A percentile compares a stretch with the other conserved stretches of the same genome.
Conservation (phyloP, 225 moss, liverwort and hornwort genomes). For the Bryum argenteum region DNA sequence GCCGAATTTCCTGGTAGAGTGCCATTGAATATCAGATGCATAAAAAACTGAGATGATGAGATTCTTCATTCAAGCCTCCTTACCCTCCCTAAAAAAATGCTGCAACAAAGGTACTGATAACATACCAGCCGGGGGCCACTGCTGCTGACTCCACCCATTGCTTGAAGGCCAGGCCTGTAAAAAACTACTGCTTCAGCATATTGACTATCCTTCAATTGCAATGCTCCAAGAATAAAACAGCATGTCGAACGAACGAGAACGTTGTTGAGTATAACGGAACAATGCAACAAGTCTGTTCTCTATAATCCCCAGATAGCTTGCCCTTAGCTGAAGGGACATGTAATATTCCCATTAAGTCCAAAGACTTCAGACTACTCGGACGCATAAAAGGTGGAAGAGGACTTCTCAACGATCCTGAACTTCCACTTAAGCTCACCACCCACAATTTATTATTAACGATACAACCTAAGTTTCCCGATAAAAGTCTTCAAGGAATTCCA, state of each 20-base stretch:
- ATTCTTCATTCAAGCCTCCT: not conserved
- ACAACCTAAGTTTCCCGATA: not conserved
- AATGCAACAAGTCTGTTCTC: not conserved
- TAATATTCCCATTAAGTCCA: conserved; percentile 4
- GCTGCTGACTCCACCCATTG: conserved; percentile 83
- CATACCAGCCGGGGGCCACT: conserved; percentile 75
- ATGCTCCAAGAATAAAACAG: not conserved
- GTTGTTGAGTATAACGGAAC: not conserved
- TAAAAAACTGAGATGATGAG: conserved; percentile 19
- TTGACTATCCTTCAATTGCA: conserved; percentile 5
- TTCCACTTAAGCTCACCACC: not conserved
- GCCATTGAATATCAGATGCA: conserved; percentile 35
- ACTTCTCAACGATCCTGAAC: not conserved
- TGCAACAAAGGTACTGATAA: conserved; percentile 1
- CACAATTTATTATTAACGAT: conserved; percentile 5
- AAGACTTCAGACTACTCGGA: not conserved
- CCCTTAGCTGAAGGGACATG: not conserved
- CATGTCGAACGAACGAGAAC: too few species aligned
- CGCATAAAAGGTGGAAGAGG: not conserved
- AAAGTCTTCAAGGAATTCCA: conserved; percentile 4
- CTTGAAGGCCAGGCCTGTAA: conserved; percentile 71
- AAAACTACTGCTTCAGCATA: conserved; percentile 28
- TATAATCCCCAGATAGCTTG: conserved; percentile 1
- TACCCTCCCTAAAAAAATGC: conserved; percentile 10
- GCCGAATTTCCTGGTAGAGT: conserved; percentile 45